Evolutionary conservation across 2,329 filamentous ascomycete genomes (phyloP).

Genomic region (Hypomyces perniciosus): DNA sequence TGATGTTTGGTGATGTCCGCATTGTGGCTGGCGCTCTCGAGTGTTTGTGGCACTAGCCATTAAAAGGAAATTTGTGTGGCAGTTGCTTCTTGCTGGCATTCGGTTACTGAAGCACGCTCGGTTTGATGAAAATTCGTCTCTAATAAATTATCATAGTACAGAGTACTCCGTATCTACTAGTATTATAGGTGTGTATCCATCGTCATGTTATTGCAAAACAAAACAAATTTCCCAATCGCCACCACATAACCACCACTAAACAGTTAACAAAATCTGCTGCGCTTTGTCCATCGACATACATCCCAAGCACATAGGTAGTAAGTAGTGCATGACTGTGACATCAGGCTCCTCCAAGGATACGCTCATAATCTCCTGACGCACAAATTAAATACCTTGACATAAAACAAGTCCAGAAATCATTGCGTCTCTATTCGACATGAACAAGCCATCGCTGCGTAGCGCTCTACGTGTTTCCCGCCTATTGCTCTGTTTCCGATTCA

Average conservation of each 20-base stretch:
- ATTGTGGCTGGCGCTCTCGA: slow-evolving; percentile 22
- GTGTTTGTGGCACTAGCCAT: too few relatives aligned
- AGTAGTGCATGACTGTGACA: neutral
- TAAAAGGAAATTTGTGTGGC: neutral
- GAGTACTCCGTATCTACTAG: too few relatives aligned
- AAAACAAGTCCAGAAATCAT: slow-evolving; percentile 19
- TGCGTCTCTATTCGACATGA: slow-evolving; percentile 22
- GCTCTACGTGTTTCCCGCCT: neutral
- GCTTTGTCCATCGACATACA: neutral
- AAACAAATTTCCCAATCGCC: too few relatives aligned
- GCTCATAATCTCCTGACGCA: slow-evolving; percentile 5
- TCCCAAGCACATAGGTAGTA: slow-evolving; percentile 7
- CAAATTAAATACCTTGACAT: neutral
- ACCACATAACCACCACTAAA: too few relatives aligned
- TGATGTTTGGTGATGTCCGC: slow-evolving; percentile 71
- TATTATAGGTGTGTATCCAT: too few relatives aligned
- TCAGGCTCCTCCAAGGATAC: slow-evolving; percentile 3
- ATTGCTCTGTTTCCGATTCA: slow-evolving; percentile 31
- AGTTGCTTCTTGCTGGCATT: neutral
- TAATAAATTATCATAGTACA: neutral
- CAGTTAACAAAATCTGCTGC: too few relatives aligned
- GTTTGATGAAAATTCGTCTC: neutral
- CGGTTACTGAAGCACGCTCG: neutral
- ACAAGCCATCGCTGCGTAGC: slow-evolving; percentile 15
- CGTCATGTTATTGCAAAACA: too few relatives aligned